Evolutionary conservation across 225 moss, liverwort and hornwort species (phyloP).

Genomic region (Pseudoscleropodium purum): DNA sequence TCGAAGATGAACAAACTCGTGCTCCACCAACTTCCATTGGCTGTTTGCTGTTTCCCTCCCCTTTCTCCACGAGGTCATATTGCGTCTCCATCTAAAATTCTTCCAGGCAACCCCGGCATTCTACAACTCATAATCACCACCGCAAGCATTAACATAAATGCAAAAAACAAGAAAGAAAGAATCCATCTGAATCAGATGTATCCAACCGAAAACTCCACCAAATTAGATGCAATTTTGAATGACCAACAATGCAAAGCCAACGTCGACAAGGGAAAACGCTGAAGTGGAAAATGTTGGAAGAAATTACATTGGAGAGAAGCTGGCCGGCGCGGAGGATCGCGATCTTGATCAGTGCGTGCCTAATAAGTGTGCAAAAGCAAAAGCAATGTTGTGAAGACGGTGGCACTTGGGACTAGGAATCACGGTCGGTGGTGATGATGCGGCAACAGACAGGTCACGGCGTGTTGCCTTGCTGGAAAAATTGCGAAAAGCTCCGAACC

Average conservation of each 20-base stretch:
- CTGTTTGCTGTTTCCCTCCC: background rate
- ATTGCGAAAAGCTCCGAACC: background rate
- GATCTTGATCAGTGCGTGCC: background rate
- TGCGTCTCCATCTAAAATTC: conserved; percentile 1
- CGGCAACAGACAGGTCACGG: background rate
- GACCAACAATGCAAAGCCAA: background rate
- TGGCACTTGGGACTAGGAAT: background rate
- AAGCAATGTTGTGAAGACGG: too few relatives aligned
- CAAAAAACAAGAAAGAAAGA: background rate
- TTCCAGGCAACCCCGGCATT: background rate
- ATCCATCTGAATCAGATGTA: background rate
- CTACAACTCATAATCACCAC: background rate
- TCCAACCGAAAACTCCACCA: background rate
- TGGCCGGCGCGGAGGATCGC: background rate
- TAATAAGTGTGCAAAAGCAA: background rate
- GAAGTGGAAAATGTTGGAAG: background rate
- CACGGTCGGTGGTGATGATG: background rate
- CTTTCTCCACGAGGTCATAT: background rate
- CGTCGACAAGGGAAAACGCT: too few relatives aligned
- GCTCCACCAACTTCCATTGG: background rate
- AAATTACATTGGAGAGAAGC: background rate
- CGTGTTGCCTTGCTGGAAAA: background rate
- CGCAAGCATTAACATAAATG: background rate
- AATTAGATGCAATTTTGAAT: background rate
- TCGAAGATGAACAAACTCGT: background rate